Base-by-base conservation (phyloP, 352 stramenopile genomes). In the Phytopythium litorale region DNA sequence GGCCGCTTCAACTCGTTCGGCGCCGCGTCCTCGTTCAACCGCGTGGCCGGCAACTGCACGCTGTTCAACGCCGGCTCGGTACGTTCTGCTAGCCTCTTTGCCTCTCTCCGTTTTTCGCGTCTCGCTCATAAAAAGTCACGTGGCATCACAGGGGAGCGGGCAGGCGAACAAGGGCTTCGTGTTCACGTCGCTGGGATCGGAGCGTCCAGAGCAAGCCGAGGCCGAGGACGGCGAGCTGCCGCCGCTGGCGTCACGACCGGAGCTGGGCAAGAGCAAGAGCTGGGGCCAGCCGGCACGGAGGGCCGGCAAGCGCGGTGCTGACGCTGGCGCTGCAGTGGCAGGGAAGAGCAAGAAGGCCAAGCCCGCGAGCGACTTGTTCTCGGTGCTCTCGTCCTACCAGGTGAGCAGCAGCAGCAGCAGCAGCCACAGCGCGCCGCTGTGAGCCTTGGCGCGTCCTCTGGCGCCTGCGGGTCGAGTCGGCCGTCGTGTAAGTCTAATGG, bases 151-250 rank as follows among this genome's bases (percentile, higher is more conserved):
- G 64, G n/a, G 19, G 23, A 46, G 60, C 58, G 59, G 58, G 16
- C 46, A 65, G 8, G 33, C 76, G 9, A 75, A 74, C 54, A 94
- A 94, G 54, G 81, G 80, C 7, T 94, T 94, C 62, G 81, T 94
- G 7, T 94, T 94, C 64, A 91, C 83, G 3, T 86, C 82, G 0
- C 85, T 87, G 32, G 81, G 70, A 51, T 75, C 73, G 0, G 75
- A 88, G 52, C 75, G 75, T 23, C 51, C 58, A 15, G 62, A 82
- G 13, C 66, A 78, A 23, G 55, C 40, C n/a, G 69, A 85, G 18
- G 77, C 84, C 19, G 65, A 78, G 33, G 66, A 79, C 21, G 37
- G 58, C 11, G 35, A 66, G 43, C 33, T 53, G 4, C 21, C 45
- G 19, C 57, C 63, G 33, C 28, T 64, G 4, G 25, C 57, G n/a